Evolutionary conservation across 176 grass and related monocot genomes (phyloP), one percentile per base, ranked within the genome.

Genomic region (Puccinellia tenuiflora): DNA sequence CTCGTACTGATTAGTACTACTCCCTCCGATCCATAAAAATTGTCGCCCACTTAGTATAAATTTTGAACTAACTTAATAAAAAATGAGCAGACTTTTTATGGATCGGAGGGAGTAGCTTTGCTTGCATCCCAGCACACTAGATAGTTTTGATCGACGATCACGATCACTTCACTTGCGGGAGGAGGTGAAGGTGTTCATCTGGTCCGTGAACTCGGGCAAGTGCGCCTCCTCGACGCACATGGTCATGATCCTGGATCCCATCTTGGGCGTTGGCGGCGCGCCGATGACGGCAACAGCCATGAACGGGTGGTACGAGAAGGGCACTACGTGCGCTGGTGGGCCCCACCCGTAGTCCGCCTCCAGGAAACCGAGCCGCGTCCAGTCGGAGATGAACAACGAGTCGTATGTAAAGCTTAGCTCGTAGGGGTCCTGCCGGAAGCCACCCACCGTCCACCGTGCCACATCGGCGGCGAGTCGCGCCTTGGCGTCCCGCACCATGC

Each of bases 271-370:
- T 3, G 91, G 96, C 25, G 93, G 96, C 7, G 91, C 85, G 0
- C 91, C 91, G 45, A 96, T 96, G 68, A 94, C 81, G 24, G 89
- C 96, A 22, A 99, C 93, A 3, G 96, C 91, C 96, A 96, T 93
- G 68, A 96, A 90, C 0, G 92, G 82, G 42, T 85, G 77, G 81
- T 93, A 99, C 1, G 91, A 85, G 77, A 93, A 93, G 0, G 93
- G 96, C 46, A 96, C 56, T 11, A 96, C 91, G 53, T 92, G 91
- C 0, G 75, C 17, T 0, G 96, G 93, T 35, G 59, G 3, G 8
- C 96, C 93, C 93, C 96, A 99, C 0, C 96, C 96, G 34, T 92
- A 99, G 42, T 99, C 96, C 3, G 90, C 91, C 66, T 96, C 93
- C 0, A 94, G 78, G 30, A 99, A 96, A 0, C 93, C 93, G 0